A percentile compares a stretch with the other conserved stretches of the same genome.
Conservation (phyloP, 495 filamentous ascomycete species). For the Talaromyces adpressus region DNA sequence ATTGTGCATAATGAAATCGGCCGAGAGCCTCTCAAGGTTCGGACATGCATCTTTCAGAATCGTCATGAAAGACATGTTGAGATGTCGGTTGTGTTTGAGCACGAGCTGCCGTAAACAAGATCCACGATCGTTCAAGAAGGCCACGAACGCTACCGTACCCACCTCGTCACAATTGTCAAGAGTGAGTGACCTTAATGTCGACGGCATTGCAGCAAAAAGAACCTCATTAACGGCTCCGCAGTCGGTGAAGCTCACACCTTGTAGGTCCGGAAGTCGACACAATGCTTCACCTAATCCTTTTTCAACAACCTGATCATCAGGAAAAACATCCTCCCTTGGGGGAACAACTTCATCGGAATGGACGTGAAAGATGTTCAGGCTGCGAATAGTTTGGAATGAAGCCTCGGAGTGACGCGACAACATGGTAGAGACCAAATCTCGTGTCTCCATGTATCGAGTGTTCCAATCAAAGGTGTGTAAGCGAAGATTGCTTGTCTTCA, state of each 20-base stretch:
- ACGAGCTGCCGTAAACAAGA: conserved; percentile 52
- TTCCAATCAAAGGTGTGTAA: conserved; percentile 78
- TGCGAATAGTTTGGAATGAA: conserved; percentile 51
- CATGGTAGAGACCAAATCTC: conserved; percentile 44
- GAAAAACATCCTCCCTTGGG: conserved; percentile 10
- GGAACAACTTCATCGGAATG: conserved; percentile 27
- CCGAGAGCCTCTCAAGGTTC: conserved; percentile 56
- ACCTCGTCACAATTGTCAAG: conserved; percentile 70
- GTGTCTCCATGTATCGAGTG: conserved; percentile 48
- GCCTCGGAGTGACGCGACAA: conserved; percentile 45
- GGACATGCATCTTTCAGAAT: conserved; percentile 56
- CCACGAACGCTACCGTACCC: conserved; percentile 46
- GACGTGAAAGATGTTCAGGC: conserved; percentile 60
- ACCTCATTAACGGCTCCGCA: conserved; percentile 55
- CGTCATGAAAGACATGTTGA: conserved; percentile 66
- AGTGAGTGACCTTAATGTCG: conserved; percentile 53
- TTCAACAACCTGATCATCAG: conserved; percentile 21
- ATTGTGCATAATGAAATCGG: conserved; percentile 66
- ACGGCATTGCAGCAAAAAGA: conserved; percentile 56
- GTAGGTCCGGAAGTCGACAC: conserved; percentile 50
- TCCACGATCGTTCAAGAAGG: conserved; percentile 58
- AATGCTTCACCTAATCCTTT: conserved; percentile 50
- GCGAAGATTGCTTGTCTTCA: conserved; percentile 35
- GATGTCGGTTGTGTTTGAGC: conserved; percentile 67
- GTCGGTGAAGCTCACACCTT: conserved; percentile 58